Percentiles rank a stretch among this genome's conserved stretches.
Conservation (phyloP, 108 stramenopile species). For the Skeletonema tropicum region DNA sequence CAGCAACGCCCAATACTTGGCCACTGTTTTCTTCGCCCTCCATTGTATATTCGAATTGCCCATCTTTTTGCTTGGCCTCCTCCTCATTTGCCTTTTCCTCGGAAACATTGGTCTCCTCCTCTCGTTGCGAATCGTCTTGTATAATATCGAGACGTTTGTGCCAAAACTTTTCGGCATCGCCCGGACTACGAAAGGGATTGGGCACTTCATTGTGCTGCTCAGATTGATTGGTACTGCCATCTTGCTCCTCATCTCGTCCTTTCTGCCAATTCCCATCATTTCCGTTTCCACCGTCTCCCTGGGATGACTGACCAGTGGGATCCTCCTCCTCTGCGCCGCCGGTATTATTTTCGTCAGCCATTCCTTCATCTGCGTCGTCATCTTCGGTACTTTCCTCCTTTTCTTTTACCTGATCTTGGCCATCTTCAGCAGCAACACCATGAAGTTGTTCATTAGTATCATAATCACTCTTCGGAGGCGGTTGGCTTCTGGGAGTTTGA, state of each 20-base stretch:
- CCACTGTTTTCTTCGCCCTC: constrained; percentile 65
- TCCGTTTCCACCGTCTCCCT: constrained; percentile 50
- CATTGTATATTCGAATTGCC: constrained; percentile 79
- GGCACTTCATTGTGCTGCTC: constrained; percentile 53
- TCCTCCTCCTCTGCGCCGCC: constrained; percentile 51
- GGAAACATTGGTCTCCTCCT: constrained; percentile 15
- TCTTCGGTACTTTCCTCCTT: constrained; percentile 40
- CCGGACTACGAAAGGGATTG: constrained; percentile 88
- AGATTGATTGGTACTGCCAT: constrained; percentile 1
- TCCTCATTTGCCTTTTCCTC: constrained; percentile 29
- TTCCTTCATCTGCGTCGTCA: constrained; percentile 38
- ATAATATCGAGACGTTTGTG: constrained; percentile 76
- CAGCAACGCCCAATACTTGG: constrained; percentile 82
- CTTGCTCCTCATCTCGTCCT: constrained; percentile 36
- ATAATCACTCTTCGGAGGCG: constrained; percentile 34
- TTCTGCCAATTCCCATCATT: constrained; percentile 58
- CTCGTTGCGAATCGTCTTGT: constrained; percentile 43
- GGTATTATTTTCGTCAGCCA: constrained; percentile 35
- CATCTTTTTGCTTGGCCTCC: constrained; percentile 53
- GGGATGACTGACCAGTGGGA: constrained; percentile 24
- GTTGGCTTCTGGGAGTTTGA: constrained; percentile 2
- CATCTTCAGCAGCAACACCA: constrained; percentile 61
- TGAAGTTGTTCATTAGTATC: constrained; percentile 51
- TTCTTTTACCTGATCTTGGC: constrained; percentile 55
- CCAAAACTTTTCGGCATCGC: constrained; percentile 86